Evolutionary conservation across 1,284 basidiomycete species (phyloP).

Genomic region (Ceratobasidium papillatum): DNA sequence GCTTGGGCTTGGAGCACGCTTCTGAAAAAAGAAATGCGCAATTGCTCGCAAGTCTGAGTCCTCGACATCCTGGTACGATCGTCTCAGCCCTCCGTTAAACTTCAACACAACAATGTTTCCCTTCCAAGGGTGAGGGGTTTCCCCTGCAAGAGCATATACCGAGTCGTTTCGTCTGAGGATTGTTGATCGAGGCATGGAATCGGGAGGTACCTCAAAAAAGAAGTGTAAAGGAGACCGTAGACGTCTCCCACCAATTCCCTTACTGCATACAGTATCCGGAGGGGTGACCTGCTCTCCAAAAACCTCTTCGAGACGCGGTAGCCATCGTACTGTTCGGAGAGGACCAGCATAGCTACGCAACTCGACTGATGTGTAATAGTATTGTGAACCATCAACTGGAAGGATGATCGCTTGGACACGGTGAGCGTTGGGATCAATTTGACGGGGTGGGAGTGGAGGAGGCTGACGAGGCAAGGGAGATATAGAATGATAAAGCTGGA

Average conservation of each 20-base stretch:
- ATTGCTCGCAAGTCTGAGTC: constrained; percentile 4
- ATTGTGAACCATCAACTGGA: neutral
- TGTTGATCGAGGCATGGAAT: neutral
- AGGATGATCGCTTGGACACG: neutral
- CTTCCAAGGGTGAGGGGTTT: constrained; percentile 11
- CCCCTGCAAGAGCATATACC: neutral
- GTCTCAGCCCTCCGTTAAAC: neutral
- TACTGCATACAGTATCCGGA: neutral
- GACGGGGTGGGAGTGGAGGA: neutral
- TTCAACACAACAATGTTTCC: constrained; percentile 4
- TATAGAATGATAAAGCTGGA: neutral
- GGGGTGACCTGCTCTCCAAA: neutral
- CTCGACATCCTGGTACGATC: constrained; percentile 1
- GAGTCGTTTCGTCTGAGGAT: neutral
- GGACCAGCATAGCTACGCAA: neutral
- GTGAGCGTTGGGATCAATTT: neutral
- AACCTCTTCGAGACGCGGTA: neutral
- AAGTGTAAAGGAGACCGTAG: neutral
- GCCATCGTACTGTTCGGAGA: neutral
- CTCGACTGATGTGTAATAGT: neutral
- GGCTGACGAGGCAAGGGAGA: neutral
- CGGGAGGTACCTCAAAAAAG: neutral
- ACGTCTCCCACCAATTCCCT: neutral
- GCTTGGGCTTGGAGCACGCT: neutral
- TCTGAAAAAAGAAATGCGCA: neutral